These are phyloP conservation scores for Dovyalis caffra DNA, from an alignment of 345 rosid genomes.

Conservation along the genomic window DNA sequence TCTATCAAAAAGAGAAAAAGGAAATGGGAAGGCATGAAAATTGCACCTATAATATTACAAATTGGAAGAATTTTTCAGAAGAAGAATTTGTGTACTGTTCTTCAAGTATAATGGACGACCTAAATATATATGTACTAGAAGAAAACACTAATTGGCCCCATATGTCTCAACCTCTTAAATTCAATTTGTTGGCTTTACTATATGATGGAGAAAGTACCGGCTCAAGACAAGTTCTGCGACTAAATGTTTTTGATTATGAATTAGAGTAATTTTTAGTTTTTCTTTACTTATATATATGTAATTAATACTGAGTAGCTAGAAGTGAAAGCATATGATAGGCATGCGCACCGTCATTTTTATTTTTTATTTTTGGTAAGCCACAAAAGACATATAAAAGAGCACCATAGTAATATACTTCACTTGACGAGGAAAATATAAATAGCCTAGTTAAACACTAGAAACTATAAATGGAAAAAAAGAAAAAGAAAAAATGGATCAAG, in stretches of 20 bases:
- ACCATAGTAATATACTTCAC: too few relatives aligned
- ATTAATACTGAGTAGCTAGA: not conserved
- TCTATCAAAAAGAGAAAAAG: not conserved
- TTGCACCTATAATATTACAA: not conserved
- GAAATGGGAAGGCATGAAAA: not conserved
- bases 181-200: not conserved
- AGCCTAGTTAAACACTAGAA: too few relatives aligned
- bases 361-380: too few relatives aligned
- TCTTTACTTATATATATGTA: not conserved
- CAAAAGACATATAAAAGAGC: too few relatives aligned
- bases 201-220: not conserved
- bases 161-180: not conserved
- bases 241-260: not conserved
- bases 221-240: not conserved
- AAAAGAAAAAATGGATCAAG: not conserved
- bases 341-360: not conserved
- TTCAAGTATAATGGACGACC: not conserved
- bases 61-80: not conserved
- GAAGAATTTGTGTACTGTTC: not conserved
- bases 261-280: not conserved
- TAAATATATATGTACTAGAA: not conserved
- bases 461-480: too few relatives aligned
- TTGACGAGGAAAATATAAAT: too few relatives aligned
- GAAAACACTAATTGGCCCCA: not conserved
- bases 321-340: not conserved